phyloP scores from a whole-genome alignment of 345 rosid species.

The Kernera saxatilis region DNA sequence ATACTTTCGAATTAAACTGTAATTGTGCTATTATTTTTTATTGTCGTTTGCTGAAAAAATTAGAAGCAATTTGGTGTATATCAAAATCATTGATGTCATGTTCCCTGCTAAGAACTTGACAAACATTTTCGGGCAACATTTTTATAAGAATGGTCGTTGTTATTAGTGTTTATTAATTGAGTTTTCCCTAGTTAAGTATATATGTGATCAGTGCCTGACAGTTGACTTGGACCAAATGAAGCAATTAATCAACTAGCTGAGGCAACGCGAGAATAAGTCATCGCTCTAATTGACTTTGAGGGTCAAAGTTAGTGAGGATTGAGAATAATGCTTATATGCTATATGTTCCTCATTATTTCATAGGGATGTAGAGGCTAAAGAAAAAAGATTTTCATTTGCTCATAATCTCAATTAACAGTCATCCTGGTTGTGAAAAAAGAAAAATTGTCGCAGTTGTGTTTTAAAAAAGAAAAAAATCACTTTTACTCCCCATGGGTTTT shows the following conservation, averaged over 20 bases:
- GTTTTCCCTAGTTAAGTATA: background rate
- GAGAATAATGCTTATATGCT: background rate
- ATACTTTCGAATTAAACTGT: background rate
- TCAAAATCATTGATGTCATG: background rate
- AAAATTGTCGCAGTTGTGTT: background rate
- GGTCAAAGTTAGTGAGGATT: background rate
- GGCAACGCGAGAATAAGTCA: background rate
- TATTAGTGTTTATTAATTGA: background rate
- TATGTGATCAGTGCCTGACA: background rate
- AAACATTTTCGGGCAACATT: background rate
- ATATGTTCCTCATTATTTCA: background rate
- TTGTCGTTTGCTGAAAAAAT: background rate
- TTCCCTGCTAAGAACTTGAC: constrained; percentile 1
- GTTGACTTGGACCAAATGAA: constrained; percentile 2
- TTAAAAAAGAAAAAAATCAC: background rate
- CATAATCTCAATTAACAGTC: background rate
- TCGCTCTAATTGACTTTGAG: background rate
- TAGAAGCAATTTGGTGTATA: background rate
- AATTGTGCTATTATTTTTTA: background rate
- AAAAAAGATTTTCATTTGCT: no score
- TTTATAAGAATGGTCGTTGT: background rate
- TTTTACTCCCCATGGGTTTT: background rate
- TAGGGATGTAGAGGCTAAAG: no score
- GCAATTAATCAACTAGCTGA: background rate
- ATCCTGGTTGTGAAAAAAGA: background rate